Evolutionary conservation across 1,284 basidiomycete genomes (phyloP), one percentile per base, ranked within the genome.

Genomic region (Irpex lacteus): DNA sequence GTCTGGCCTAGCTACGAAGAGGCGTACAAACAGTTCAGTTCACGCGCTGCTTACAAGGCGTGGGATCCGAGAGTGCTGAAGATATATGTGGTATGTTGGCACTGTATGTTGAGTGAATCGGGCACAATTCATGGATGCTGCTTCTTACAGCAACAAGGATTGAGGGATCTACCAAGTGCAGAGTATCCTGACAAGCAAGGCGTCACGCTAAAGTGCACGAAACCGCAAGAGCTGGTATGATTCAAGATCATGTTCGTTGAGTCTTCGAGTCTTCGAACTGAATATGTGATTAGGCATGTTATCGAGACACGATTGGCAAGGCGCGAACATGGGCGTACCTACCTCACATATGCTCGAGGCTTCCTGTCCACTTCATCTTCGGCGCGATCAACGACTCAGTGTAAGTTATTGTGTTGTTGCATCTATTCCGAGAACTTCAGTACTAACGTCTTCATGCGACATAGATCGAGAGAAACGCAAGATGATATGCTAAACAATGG

Each of bases 51-150:
- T 3, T 83, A 79, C 77, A 77, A 80, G 70, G 63, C 68, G 0
- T 86, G 84, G 84, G 84, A 85, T 66, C 77, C 79, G 21, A 71
- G 84, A n/a, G 75, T 82, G 4, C 70, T 85, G 44, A 70, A 73
- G 36, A 66, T 76, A 21, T 85, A 76, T 67, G 76, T 82, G 5
- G 83, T 83, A 61, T 40, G 77, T 73, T 52, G 50, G 19, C 18
- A 4, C 13, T 21, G 18, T n/a, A 7, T 13, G 8, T 21, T 52
- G 15, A 7, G 5, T 52, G 3, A 8, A 2, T 21, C 8, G 7
- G 19, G 2, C 50, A n/a, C 50, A 13, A 3, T 5, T 52, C n/a
- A n/a, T 8, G 18, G 2, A 19, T 7, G 15, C 59, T 54, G 7
- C 15, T 5, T 52, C 21, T 6, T 50, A 6, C 63, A 85, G 84